Evolutionary conservation across 257 asterid species (phyloP).

Genomic region (Capsicum pubescens): DNA sequence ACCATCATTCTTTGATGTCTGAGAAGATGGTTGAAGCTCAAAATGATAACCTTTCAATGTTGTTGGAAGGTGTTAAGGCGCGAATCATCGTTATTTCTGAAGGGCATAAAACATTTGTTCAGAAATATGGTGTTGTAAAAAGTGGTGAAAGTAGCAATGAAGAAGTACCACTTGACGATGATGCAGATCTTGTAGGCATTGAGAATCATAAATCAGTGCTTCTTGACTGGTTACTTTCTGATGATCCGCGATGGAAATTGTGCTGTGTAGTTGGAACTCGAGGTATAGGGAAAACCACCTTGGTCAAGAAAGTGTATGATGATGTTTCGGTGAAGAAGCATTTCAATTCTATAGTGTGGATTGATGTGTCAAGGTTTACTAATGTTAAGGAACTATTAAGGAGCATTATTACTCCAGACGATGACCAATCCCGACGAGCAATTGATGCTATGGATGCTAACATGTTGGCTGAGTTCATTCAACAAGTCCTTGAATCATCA

Average conservation of each 20-base stretch:
- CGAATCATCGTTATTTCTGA: conserved; percentile 27
- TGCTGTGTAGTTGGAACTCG: conserved; percentile 40
- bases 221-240: conserved; percentile 24
- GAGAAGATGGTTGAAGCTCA: conserved; percentile 26
- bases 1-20: neutral
- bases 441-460: conserved; percentile 16
- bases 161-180: conserved; percentile 29
- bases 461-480: conserved; percentile 20
- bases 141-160: neutral
- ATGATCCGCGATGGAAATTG: conserved; percentile 28
- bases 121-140: conserved; percentile 19
- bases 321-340: conserved; percentile 30
- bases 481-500: conserved; percentile 12
- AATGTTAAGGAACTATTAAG: conserved; percentile 7
- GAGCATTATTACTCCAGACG: neutral
- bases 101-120: conserved; percentile 25
- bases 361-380: conserved; percentile 30
- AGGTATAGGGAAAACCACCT: conserved; percentile 47
- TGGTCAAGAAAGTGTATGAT: conserved; percentile 37
- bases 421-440: neutral
- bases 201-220: conserved; percentile 31
- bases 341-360: conserved; percentile 34
- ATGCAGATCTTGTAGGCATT: conserved; percentile 38
- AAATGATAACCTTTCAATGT: conserved; percentile 24
- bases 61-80: conserved; percentile 20